Conservation (phyloP, 2,329 filamentous ascomycete genomes). For the Fusarium caatingaense region DNA sequence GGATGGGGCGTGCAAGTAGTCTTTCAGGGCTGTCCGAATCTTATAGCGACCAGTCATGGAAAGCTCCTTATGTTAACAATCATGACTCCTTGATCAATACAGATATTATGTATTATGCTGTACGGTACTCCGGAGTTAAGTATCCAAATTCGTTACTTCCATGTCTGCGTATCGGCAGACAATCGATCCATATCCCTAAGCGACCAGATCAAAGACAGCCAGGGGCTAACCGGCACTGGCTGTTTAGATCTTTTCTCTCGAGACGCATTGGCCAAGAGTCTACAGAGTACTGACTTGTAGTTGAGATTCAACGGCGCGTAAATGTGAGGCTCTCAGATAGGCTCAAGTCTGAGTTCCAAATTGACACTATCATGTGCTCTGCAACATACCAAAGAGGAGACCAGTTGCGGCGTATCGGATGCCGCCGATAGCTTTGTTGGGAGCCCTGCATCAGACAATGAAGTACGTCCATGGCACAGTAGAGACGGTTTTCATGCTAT, state of each 20-base stretch:
- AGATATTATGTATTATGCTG: neutral
- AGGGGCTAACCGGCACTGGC: constrained; percentile 6
- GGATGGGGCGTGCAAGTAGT: constrained; percentile 21
- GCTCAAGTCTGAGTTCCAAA: neutral
- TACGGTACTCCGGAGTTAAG: neutral
- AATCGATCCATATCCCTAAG: constrained; percentile 4
- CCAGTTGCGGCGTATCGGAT: constrained; percentile 10
- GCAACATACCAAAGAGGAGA: neutral
- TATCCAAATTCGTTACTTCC: constrained; percentile 6
- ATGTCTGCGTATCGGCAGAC: neutral
- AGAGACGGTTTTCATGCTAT: constrained; percentile 1
- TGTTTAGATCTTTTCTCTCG: constrained; percentile 3
- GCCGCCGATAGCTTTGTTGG: constrained; percentile 23
- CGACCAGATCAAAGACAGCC: constrained; percentile 14
- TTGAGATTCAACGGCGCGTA: neutral
- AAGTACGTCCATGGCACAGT: constrained; percentile 7
- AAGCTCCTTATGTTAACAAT: neutral
- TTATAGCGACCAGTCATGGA: neutral
- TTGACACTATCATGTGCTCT: neutral
- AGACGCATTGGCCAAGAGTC: neutral
- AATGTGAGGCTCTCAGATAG: neutral
- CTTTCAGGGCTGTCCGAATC: constrained; percentile 15
- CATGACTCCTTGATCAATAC: neutral
- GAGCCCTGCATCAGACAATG: constrained; percentile 16
- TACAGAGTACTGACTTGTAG: neutral